Evolutionary conservation across 257 asterid genomes (phyloP).

Genomic region (Solanum piurae): DNA sequence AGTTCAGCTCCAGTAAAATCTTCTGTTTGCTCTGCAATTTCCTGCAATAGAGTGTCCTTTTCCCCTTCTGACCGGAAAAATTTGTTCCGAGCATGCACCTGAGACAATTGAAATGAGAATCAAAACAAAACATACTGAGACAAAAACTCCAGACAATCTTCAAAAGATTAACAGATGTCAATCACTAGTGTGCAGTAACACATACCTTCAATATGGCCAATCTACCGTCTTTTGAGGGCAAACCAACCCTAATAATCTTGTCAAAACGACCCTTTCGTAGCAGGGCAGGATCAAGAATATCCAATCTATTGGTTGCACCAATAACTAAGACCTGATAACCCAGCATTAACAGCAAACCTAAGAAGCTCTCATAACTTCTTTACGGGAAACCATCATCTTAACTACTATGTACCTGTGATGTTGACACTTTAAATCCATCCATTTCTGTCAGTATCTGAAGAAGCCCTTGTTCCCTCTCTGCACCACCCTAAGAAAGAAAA

Average conservation of each 20-base stretch:
- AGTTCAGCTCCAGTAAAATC: constrained; percentile 97
- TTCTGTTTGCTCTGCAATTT: constrained; percentile 76
- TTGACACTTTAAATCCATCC: constrained; percentile 94
- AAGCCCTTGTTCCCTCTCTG: constrained; percentile 98
- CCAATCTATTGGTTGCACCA: constrained; percentile 98
- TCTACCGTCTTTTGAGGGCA: constrained; percentile 94
- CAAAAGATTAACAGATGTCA: background rate
- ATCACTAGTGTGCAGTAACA: background rate
- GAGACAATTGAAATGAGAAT: constrained; percentile 11
- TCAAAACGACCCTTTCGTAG: constrained; percentile 95
- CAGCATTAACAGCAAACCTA: background rate
- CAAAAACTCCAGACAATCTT: background rate
- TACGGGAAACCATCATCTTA: background rate
- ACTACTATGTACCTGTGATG: constrained; percentile 53
- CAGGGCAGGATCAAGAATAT: constrained; percentile 97
- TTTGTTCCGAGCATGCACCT: constrained; percentile 99
- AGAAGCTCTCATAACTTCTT: background rate
- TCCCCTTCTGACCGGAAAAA: constrained; percentile 87
- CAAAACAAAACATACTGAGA: background rate
- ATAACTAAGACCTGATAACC: constrained; percentile 69
- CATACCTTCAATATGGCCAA: constrained; percentile 87
- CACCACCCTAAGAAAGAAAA: constrained; percentile 73
- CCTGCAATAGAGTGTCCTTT: constrained; percentile 74
- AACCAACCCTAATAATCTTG: constrained; percentile 92
- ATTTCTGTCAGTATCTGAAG: constrained; percentile 96